Percentiles rank a stretch among this genome's conserved stretches.
phyloP scores from a whole-genome alignment of 2,329 filamentous ascomycete genomes.

The Leptographium radiaticola region DNA sequence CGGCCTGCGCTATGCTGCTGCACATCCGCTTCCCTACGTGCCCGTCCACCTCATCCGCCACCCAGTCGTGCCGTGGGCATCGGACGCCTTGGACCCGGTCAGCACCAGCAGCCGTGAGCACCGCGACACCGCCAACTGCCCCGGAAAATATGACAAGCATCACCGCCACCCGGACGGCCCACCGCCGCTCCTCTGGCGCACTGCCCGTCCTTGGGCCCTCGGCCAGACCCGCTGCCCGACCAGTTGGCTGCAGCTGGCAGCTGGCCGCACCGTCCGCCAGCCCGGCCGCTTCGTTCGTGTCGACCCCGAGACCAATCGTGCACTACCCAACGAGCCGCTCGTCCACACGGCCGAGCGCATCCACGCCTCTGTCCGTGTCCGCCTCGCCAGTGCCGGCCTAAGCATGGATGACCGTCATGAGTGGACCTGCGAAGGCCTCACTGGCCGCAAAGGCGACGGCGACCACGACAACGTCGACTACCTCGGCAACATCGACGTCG shows the following conservation, averaged over 20 bases:
- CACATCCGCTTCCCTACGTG: conserved; percentile 19
- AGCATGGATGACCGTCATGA: conserved; percentile 20
- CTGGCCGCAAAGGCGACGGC: conserved; percentile 1
- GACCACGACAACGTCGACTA: background rate
- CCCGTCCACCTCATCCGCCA: conserved; percentile 1
- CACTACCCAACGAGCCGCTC: conserved; percentile 21
- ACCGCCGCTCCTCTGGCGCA: conserved; percentile 6
- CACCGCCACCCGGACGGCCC: conserved; percentile 12
- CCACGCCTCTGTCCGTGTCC: conserved; percentile 17
- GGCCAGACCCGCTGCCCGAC: conserved; percentile 17
- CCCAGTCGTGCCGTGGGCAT: background rate
- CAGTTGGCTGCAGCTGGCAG: conserved; percentile 14
- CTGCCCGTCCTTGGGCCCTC: conserved; percentile 18
- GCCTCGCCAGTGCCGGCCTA: conserved; percentile 17
- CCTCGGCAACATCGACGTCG: background rate
- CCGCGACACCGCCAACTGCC: conserved; percentile 16
- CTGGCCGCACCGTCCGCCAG: conserved; percentile 16
- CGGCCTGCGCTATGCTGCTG: conserved; percentile 18
- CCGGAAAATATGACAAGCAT: conserved; percentile 11
- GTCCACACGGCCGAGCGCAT: conserved; percentile 25
- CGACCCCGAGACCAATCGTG: conserved; percentile 22
- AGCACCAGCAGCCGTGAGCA: background rate
- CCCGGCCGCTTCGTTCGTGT: conserved; percentile 24
- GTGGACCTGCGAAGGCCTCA: conserved; percentile 17
- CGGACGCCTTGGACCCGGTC: background rate